phyloP scores from a whole-genome alignment of 2,329 filamentous ascomycete genomes.

The Aspergillus neoniger region DNA sequence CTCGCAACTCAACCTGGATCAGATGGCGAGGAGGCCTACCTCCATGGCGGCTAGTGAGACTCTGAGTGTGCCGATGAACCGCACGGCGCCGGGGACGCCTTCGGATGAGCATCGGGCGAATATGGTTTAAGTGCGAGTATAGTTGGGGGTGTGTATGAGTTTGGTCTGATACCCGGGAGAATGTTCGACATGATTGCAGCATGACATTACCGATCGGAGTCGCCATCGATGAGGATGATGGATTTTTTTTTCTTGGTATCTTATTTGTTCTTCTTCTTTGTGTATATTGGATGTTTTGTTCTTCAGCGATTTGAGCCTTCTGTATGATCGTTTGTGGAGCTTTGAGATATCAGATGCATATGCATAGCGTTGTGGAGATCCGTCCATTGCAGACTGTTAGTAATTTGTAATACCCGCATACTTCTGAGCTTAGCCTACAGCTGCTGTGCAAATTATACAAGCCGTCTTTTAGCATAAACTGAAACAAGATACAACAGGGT shows the following conservation, averaged over 20 bases:
- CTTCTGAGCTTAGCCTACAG: too few relatives aligned
- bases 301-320: background rate
- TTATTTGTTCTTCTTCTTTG: background rate
- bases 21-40: slow-evolving; percentile 1
- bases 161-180: background rate
- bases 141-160: background rate
- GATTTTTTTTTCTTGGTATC: background rate
- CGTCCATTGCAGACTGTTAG: background rate
- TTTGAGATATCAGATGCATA: background rate
- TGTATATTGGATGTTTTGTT: background rate
- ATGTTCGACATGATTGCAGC: slow-evolving; percentile 1
- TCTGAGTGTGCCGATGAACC: background rate
- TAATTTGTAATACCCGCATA: too few relatives aligned
- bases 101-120: background rate
- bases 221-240: background rate
- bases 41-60: slow-evolving; percentile 7
- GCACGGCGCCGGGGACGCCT: background rate
- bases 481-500: too few relatives aligned
- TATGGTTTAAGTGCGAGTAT: background rate
- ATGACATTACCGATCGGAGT: background rate
- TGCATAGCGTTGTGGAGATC: background rate
- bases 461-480: too few relatives aligned
- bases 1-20: background rate
- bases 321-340: background rate
- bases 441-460: too few relatives aligned